A percentile compares a stretch with the other conserved stretches of the same genome.
Evolutionary conservation across 2,329 filamentous ascomycete genomes (phyloP).

Genomic region (Fusarium sp.): DNA sequence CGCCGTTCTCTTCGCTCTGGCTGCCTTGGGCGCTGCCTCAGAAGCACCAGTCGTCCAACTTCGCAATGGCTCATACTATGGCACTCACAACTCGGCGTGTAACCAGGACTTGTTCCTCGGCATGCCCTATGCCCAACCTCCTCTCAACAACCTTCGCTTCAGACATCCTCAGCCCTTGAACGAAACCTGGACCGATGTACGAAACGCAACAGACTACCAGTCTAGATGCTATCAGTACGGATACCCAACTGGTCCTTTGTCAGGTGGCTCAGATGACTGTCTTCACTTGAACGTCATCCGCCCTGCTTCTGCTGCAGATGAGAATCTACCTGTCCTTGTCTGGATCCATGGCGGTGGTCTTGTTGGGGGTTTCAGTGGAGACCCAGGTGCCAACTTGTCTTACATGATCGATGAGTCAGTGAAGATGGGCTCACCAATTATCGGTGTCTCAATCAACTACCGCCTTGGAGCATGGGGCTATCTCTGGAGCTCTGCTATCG

Average conservation of each 20-base stretch:
- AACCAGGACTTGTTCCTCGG: slow-evolving; percentile 34
- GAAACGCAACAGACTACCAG: slow-evolving; percentile 28
- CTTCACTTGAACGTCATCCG: slow-evolving; percentile 31
- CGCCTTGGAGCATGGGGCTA: slow-evolving; percentile 32
- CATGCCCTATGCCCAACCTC: slow-evolving; percentile 30
- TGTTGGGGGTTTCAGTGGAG: slow-evolving; percentile 15
- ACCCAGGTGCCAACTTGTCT: slow-evolving; percentile 7
- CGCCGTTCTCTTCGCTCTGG: background rate
- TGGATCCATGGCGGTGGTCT: slow-evolving; percentile 35
- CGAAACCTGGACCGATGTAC: slow-evolving; percentile 18
- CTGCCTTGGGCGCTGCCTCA: background rate
- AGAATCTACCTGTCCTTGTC: slow-evolving; percentile 25
- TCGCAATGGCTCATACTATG: slow-evolving; percentile 33
- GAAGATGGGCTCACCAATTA: slow-evolving; percentile 20
- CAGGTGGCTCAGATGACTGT: slow-evolving; percentile 29
- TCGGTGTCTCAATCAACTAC: slow-evolving; percentile 35
- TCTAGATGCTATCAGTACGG: slow-evolving; percentile 30
- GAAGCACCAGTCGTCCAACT: slow-evolving; percentile 10
- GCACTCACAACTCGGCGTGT: slow-evolving; percentile 1
- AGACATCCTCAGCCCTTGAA: slow-evolving; percentile 22
- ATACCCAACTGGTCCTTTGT: slow-evolving; percentile 10
- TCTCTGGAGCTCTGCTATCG: slow-evolving; percentile 20
- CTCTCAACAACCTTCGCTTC: slow-evolving; percentile 27
- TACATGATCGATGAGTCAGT: slow-evolving; percentile 29
- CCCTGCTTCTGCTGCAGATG: background rate